Percentiles rank a stretch among this genome's conserved stretches.
phyloP scores from a whole-genome alignment of 2,329 filamentous ascomycete genomes.

The Graphilbum fragrans region DNA sequence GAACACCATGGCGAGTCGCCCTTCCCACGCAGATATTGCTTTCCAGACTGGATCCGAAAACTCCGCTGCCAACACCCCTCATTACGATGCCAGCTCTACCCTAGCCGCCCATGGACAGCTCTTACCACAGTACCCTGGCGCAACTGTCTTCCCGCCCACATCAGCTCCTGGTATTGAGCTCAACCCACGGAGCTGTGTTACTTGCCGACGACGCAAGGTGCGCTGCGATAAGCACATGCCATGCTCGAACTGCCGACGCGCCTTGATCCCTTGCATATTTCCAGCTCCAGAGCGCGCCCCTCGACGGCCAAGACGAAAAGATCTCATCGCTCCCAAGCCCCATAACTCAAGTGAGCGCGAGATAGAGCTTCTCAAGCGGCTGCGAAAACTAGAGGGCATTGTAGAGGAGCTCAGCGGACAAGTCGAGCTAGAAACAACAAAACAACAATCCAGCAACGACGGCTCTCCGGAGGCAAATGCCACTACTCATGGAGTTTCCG shows the following conservation, averaged over 20 bases:
- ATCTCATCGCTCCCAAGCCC: constrained; percentile 43
- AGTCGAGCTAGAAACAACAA: constrained; percentile 41
- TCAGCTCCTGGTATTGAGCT: constrained; percentile 12
- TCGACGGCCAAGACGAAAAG: constrained; percentile 46
- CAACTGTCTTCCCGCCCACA: constrained; percentile 16
- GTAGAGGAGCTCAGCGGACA: constrained; percentile 58
- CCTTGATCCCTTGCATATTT: constrained; percentile 37
- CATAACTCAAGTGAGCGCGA: constrained; percentile 50
- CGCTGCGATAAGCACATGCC: constrained; percentile 44
- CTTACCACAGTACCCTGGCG: constrained; percentile 13
- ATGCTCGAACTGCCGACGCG: constrained; percentile 43
- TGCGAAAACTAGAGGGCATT: constrained; percentile 64
- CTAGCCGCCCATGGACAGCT: constrained; percentile 1
- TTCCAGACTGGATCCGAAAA: no score
- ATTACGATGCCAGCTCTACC: no score
- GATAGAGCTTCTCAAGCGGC: constrained; percentile 57
- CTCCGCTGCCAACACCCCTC: no score
- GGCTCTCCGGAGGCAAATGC: constrained; percentile 24
- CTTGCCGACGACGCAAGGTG: constrained; percentile 42
- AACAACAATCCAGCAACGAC: constrained; percentile 19
- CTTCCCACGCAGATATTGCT: no score
- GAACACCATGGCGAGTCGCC: no score
- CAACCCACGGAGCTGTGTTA: constrained; percentile 34
- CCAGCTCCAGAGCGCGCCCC: constrained; percentile 37
- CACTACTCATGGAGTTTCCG: neutral